Base-by-base conservation (phyloP, 176 grass and related monocot genomes). In the Zea mays region DNA sequence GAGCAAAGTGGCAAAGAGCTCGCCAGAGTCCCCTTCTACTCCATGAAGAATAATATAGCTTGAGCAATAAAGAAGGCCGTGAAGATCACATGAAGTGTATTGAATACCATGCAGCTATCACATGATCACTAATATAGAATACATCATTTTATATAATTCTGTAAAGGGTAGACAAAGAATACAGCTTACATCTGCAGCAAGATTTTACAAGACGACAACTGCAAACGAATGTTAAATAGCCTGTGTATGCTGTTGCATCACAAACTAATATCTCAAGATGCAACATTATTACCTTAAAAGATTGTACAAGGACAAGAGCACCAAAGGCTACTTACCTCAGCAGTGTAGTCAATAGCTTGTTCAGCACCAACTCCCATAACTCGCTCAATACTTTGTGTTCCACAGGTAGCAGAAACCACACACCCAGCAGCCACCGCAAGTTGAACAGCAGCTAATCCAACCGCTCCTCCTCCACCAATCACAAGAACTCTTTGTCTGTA, bases 381-480 rank as follows among this genome's bases (percentile, higher is more conserved):
- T 62, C 82, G 80, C 11, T 92, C 87, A 47, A 98, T 71, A 77
- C 96, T 98, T 79, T 92, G 80, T 14, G 81, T 48, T 79, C 96
- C 96, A 83, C 96, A 98, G 66, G 96, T 92, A 38, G 96, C 75
- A 70, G 80, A 86, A 48, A 98, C 96, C 61, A 74, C 82, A 80
- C 96, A 94, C 27, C 85, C 89, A 55, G 76, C 89, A 85, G 91
- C 87, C 48, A 94, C 91, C 0, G 87, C 84, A 85, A 94, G 77
- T 82, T 98, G 95, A 79, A 90, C 85, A 67, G 96, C 92, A 65
- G 83, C 84, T 72, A 90, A 84, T 41, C 96, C 92, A 92, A 98
- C 96, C 2, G 92, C 92, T 81, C 92, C 95, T 83, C 96, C 96
- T 79, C 96, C 96, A 62, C 96, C 96, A 80, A 98, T 86, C 74